Evolutionary conservation across 1,284 basidiomycete genomes (phyloP).

Genomic region (Phenoliferia sp.): DNA sequence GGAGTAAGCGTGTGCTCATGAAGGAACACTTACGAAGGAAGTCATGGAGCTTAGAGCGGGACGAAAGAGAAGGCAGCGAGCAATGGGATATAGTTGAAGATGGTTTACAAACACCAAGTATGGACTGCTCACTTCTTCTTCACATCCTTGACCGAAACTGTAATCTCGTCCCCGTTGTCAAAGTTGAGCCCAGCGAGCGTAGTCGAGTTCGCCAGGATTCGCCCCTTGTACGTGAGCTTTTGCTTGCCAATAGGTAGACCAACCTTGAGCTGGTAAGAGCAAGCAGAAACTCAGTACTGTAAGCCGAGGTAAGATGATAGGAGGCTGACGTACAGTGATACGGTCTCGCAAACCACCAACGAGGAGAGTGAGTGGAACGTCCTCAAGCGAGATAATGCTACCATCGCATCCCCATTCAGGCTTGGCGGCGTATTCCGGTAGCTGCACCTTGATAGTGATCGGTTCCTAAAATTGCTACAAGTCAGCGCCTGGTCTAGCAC

Average conservation of each 20-base stretch:
- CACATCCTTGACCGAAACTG: slow-evolving; percentile 67
- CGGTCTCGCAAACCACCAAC: slow-evolving; percentile 83
- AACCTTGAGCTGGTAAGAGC: slow-evolving; percentile 14
- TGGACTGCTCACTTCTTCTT: slow-evolving; percentile 45
- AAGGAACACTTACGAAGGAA: no score
- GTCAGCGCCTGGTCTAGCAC: not conserved
- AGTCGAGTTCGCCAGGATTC: slow-evolving; percentile 76
- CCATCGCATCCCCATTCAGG: slow-evolving; percentile 91
- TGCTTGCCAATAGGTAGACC: slow-evolving; percentile 32
- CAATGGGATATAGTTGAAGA: no score
- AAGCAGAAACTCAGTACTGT: not conserved
- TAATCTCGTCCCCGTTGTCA: slow-evolving; percentile 76
- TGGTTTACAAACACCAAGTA: no score
- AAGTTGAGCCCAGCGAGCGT: slow-evolving; percentile 81
- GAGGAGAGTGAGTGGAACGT: slow-evolving; percentile 71
- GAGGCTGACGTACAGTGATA: slow-evolving; percentile 63
- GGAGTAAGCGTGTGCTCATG: no score
- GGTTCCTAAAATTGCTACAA: slow-evolving; percentile 54
- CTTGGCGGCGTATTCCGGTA: slow-evolving; percentile 69
- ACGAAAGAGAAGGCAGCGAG: no score
- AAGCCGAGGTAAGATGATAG: not conserved
- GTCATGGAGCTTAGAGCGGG: no score
- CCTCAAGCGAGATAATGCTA: slow-evolving; percentile 68
- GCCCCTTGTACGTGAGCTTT: slow-evolving; percentile 51
- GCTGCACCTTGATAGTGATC: slow-evolving; percentile 72